Percentiles rank a stretch among this genome's conserved stretches.
Evolutionary conservation across 257 asterid species (phyloP).

Genomic region (Solanum sitiens): DNA sequence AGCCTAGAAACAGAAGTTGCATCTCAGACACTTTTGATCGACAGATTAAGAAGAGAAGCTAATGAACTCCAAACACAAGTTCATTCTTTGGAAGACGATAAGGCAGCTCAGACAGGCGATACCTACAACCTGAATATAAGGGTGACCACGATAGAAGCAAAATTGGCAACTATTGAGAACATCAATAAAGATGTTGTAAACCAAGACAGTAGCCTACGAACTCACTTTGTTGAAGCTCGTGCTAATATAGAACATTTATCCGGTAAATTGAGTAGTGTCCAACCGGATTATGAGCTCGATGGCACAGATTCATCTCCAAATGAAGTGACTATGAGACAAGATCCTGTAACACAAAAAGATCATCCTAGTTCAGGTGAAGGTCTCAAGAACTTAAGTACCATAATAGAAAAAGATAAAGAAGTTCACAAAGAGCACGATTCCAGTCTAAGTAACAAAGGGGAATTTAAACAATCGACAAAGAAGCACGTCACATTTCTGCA

Average conservation of each 20-base stretch:
- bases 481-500: constrained; percentile 1
- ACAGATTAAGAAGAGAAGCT: constrained; percentile 37
- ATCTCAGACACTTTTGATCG: constrained; percentile 44
- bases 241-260: constrained; percentile 47
- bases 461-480: not conserved
- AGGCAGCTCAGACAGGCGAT: constrained; percentile 21
- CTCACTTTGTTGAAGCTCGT: constrained; percentile 45
- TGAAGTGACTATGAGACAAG: not conserved
- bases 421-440: not conserved
- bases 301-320: constrained; percentile 6
- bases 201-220: constrained; percentile 38
- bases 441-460: not conserved
- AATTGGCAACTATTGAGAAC: constrained; percentile 30
- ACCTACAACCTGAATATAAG: constrained; percentile 27
- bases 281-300: constrained; percentile 48
- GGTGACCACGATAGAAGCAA: constrained; percentile 63
- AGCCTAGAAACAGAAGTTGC: constrained; percentile 42
- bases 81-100: constrained; percentile 45
- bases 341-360: not conserved
- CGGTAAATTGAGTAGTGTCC: constrained; percentile 36
- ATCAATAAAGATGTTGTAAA: constrained; percentile 48
- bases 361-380: not conserved
- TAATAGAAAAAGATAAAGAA: not conserved
- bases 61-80: constrained; percentile 44
- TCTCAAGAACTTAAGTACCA: not conserved